Conservation (phyloP, 164 flowering plant genomes). For the Nymphaea colorata region DNA sequence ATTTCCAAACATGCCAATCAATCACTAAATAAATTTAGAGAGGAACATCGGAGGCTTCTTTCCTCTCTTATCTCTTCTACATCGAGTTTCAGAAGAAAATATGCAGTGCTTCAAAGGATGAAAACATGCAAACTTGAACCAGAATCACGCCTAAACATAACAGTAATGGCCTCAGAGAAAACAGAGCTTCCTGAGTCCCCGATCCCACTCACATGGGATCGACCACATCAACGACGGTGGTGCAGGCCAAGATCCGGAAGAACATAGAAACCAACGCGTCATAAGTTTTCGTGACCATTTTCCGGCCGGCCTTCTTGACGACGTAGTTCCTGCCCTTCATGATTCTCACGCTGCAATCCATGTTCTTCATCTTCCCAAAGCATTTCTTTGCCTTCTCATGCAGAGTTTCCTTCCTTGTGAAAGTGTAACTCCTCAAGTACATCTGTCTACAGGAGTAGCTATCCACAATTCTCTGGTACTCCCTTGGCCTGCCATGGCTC, state of each 20-base stretch:
- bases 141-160: too few species aligned
- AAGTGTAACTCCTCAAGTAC: conserved; percentile 70
- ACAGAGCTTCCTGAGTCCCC: too few species aligned
- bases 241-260: conserved; percentile 35
- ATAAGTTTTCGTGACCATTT: conserved; percentile 22
- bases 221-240: conserved; percentile 48
- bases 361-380: conserved; percentile 27
- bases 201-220: conserved; percentile 5
- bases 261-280: conserved; percentile 30
- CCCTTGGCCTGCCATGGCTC: background rate
- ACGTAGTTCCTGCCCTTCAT: conserved; percentile 4
- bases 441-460: conserved; percentile 71
- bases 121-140: too few species aligned
- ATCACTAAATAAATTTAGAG: too few species aligned
- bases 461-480: conserved; percentile 50
- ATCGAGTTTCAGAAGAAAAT: too few species aligned
- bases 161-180: too few species aligned
- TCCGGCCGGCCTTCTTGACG: conserved; percentile 8
- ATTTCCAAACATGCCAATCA: too few species aligned
- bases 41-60: too few species aligned
- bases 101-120: too few species aligned
- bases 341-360: conserved; percentile 4
- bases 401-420: conserved; percentile 47
- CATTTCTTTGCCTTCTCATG: conserved; percentile 44
- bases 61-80: too few species aligned